Base-by-base conservation (phyloP, 2,329 filamentous ascomycete genomes). In the Hymenoscyphus scutula region DNA sequence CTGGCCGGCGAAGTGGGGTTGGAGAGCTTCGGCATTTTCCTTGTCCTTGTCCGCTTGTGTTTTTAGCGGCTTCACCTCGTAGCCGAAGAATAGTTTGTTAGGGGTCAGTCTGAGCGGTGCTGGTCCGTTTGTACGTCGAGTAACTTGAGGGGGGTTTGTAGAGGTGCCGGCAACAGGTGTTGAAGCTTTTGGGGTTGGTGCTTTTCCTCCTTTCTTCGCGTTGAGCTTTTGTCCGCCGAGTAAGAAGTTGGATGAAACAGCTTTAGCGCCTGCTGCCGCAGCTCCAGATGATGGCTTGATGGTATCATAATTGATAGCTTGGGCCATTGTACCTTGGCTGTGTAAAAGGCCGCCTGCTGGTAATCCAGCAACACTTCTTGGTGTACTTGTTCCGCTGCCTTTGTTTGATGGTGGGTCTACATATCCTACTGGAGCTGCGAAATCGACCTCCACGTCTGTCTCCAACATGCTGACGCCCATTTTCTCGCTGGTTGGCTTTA, bases 51-150 rank as follows among this genome's bases (percentile, higher is more conserved):
- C 86, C 38, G 86, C 89, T 62, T 89, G 86, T 8, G 90, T 91
- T 79, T 92, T 93, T 51, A 96, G 82, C 0, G 94, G 94, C 76
- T 90, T 96, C 74, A 97, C 84, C 72, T 96, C 89, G 72, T 98
- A 99, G 2, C 95, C 95, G 67, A 99, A 96, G 81, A 99, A 99
- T 4, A 99, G 82, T 77, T 97, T 96, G 71, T 95, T 95, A 0
- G 90, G 89, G 0, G 91, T 85, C 58, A 99, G 76, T 30, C 95
- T 84, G 7, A 99, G 82, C 3, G 94, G 92, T 73, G 95, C 90
- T 0, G 94, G 92, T 0, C 92, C 93, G 67, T 94, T 92, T 15
- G 82, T 87, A 65, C 84, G 79, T 57, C 79, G 74, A 3, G 73
- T 69, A 17, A 70, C 66, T 23, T 69, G 65, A 15, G 66, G 69